Percentiles rank a stretch among this genome's conserved stretches.
Conservation (phyloP, 1,139 yeast genomes). For the Kodamaea arcana region DNA sequence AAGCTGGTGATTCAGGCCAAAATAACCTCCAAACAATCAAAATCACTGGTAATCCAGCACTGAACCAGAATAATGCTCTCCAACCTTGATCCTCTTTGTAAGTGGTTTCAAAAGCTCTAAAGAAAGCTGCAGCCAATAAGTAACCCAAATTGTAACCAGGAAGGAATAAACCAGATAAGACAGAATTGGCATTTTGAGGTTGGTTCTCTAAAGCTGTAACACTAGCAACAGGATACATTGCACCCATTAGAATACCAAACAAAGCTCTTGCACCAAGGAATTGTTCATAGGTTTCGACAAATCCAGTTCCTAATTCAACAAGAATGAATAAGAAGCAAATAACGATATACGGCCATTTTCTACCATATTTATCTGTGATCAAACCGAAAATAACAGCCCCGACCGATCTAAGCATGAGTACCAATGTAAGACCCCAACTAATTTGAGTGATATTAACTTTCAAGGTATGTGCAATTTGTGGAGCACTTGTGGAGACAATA, state of each 20-base stretch:
- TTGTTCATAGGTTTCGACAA: constrained; percentile 57
- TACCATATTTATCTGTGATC: constrained; percentile 63
- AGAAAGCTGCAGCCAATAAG: constrained; percentile 59
- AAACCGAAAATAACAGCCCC: constrained; percentile 72
- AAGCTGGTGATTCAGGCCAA: constrained; percentile 30
- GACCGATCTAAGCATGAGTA: constrained; percentile 72
- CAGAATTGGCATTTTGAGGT: constrained; percentile 57
- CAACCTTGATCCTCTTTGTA: constrained; percentile 47
- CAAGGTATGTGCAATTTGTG: constrained; percentile 51
- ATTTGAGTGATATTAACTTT: constrained; percentile 47
- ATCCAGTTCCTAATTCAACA: constrained; percentile 70
- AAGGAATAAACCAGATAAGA: constrained; percentile 63
- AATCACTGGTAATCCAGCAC: constrained; percentile 63
- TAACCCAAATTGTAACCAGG: constrained; percentile 75
- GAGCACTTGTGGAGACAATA: constrained; percentile 60
- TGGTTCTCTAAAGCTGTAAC: constrained; percentile 66
- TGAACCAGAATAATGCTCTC: constrained; percentile 79
- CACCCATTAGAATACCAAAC: constrained; percentile 69
- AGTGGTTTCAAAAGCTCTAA: constrained; percentile 54
- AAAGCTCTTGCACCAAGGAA: constrained; percentile 68
- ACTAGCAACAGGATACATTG: constrained; percentile 63
- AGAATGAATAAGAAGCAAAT: constrained; percentile 51
- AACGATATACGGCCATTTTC: constrained; percentile 64
- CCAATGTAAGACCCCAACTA: constrained; percentile 79
- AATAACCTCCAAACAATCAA: constrained; percentile 50